A percentile compares a stretch with the other conserved stretches of the same genome.
Conservation (phyloP, 2,329 filamentous ascomycete species). For the Aspergillus transmontanensis region DNA sequence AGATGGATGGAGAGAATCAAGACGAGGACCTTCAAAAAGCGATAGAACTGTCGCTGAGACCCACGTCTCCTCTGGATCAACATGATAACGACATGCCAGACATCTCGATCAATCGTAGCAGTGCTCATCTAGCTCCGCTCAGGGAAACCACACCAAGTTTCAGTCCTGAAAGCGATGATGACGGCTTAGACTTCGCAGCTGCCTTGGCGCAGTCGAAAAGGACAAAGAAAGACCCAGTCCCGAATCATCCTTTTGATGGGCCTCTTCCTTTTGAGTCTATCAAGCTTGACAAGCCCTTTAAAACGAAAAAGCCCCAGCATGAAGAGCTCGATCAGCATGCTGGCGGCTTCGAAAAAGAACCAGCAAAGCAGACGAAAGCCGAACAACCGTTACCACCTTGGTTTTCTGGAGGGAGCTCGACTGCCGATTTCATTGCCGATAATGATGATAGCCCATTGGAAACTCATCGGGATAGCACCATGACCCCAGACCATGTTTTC, state of each 20-base stretch:
- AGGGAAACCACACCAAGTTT: slow-evolving; percentile 35
- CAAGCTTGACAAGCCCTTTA: slow-evolving; percentile 67
- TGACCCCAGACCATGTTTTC: slow-evolving; percentile 29
- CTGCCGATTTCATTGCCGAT: slow-evolving; percentile 36
- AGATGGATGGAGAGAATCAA: slow-evolving; percentile 50
- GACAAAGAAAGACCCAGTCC: slow-evolving; percentile 49
- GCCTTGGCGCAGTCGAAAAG: slow-evolving; percentile 73
- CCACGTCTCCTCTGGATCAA: slow-evolving; percentile 33
- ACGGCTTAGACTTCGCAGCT: slow-evolving; percentile 75
- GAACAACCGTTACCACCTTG: slow-evolving; percentile 47
- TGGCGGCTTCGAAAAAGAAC: slow-evolving; percentile 67
- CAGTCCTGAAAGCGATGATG: slow-evolving; percentile 64
- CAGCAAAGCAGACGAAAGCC: slow-evolving; percentile 32
- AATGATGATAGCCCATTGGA: slow-evolving; percentile 26
- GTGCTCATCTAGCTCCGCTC: slow-evolving; percentile 40
- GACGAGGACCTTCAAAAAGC: slow-evolving; percentile 78
- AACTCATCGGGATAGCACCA: slow-evolving; percentile 23
- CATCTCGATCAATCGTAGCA: slow-evolving; percentile 44
- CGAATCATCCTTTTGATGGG: slow-evolving; percentile 68
- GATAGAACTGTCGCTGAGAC: slow-evolving; percentile 79
- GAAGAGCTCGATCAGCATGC: slow-evolving; percentile 57
- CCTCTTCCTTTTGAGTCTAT: slow-evolving; percentile 86
- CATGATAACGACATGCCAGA: slow-evolving; percentile 45
- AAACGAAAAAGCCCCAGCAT: slow-evolving; percentile 40
- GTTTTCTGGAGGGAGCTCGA: slow-evolving; percentile 44